These are phyloP conservation scores for Blastosporella zonata DNA, from an alignment of 1,284 basidiomycete species.

Conservation along the genomic window DNA sequence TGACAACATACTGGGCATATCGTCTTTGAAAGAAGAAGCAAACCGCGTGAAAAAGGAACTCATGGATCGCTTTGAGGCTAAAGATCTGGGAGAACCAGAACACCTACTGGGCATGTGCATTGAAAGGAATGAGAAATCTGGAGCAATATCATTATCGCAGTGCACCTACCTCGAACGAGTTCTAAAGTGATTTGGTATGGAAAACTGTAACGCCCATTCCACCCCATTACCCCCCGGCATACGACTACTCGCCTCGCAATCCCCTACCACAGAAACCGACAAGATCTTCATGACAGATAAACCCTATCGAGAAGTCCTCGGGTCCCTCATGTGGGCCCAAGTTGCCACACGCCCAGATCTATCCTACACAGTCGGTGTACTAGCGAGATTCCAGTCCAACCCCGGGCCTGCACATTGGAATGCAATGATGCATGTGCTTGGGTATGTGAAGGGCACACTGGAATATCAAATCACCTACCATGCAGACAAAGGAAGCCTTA, in stretches of 20 bases:
- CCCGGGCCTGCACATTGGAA: constrained; percentile 28
- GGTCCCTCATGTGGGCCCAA: constrained; percentile 6
- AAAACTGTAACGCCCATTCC: constrained; percentile 10
- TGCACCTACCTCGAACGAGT: constrained; percentile 18
- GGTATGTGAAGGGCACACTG: constrained; percentile 29
- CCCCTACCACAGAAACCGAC: constrained; percentile 10
- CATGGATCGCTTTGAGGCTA: constrained; percentile 3
- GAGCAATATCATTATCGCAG: constrained; percentile 24
- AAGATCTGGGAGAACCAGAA: constrained; percentile 18
- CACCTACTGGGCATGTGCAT: constrained; percentile 19
- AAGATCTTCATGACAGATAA: constrained; percentile 22
- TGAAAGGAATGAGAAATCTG: constrained; percentile 9
- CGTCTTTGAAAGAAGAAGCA: constrained; percentile 9
- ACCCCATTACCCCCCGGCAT: constrained; percentile 16
- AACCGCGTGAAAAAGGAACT: constrained; percentile 13
- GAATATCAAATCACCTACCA: constrained; percentile 25
- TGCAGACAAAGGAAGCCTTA: constrained; percentile 11
- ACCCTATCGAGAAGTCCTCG: constrained; percentile 25
- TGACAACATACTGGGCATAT: constrained; percentile 19
- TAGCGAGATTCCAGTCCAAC: constrained; percentile 24
- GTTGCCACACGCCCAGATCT: constrained; percentile 29
- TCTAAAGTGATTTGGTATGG: constrained; percentile 21
- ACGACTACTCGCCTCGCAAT: constrained; percentile 10
- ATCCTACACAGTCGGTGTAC: constrained; percentile 24
- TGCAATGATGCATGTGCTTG: constrained; percentile 26